Percentiles rank a stretch among this genome's conserved stretches.
These are phyloP conservation scores for Sedum album DNA, from an alignment of 164 flowering plant genomes.

Conservation along the genomic window DNA sequence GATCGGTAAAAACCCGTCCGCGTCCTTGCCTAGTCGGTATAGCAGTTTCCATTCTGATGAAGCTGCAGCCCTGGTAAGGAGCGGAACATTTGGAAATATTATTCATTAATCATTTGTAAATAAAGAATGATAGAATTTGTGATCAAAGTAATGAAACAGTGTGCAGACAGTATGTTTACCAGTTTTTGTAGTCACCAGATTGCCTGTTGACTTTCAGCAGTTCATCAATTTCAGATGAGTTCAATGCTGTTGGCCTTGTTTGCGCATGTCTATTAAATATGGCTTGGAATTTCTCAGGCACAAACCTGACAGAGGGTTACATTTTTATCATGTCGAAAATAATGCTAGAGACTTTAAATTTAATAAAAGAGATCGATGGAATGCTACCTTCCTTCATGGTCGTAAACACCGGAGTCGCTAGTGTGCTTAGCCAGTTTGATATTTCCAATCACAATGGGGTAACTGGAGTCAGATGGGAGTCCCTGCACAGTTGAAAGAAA, in stretches of 20 bases:
- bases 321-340: background rate
- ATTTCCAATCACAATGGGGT: slow-evolving; percentile 65
- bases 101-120: no score
- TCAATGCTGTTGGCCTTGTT: background rate
- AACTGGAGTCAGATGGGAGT: slow-evolving; percentile 29
- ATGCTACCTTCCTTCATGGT: slow-evolving; percentile 72
- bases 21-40: background rate
- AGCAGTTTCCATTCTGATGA: no score
- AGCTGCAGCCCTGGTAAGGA: no score
- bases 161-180: no score
- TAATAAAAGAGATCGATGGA: background rate
- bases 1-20: background rate
- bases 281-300: background rate
- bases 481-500: slow-evolving; percentile 31
- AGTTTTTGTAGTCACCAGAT: background rate
- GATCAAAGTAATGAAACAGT: no score
- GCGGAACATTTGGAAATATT: no score
- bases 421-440: slow-evolving; percentile 60
- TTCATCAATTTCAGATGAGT: background rate
- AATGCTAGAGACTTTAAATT: background rate
- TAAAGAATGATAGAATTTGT: no score
- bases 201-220: background rate
- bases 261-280: background rate
- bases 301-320: no score
- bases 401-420: slow-evolving; percentile 78